Percentiles rank a stretch among this genome's conserved stretches.
Evolutionary conservation across 371 early-diverging fungal genomes (phyloP).

Genomic region (Rhizopus stolonifer): DNA sequence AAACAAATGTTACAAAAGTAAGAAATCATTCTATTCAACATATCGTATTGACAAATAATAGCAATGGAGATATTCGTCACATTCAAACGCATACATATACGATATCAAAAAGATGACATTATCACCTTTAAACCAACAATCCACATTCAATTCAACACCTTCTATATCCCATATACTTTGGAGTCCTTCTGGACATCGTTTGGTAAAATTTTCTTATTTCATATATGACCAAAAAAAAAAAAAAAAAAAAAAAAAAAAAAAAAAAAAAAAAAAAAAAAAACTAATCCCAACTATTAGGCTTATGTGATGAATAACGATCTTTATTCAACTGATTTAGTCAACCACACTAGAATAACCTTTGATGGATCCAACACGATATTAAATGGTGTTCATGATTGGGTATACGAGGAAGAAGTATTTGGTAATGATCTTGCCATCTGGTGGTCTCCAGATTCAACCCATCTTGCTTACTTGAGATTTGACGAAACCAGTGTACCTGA

Average conservation of each 20-base stretch:
- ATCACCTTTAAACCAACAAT: constrained; percentile 56
- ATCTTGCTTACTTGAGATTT: constrained; percentile 82
- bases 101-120: constrained; percentile 55
- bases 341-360: constrained; percentile 73
- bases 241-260: no score
- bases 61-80: constrained; percentile 86
- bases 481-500: constrained; percentile 85
- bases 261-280: no score
- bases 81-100: constrained; percentile 78
- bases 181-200: constrained; percentile 79
- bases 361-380: constrained; percentile 85
- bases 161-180: constrained; percentile 68
- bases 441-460: constrained; percentile 88
- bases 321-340: constrained; percentile 68
- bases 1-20: constrained; percentile 59
- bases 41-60: constrained; percentile 10
- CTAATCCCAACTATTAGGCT: no score
- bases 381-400: constrained; percentile 97
- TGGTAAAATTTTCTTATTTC: constrained; percentile 36
- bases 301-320: constrained; percentile 90
- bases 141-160: constrained; percentile 33
- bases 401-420: constrained; percentile 96
- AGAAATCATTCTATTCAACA: not conserved
- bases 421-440: constrained; percentile 68
- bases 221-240: no score